These are phyloP conservation scores for Aspergillus panamensis DNA, from an alignment of 495 filamentous ascomycete species.

Conservation along the genomic window DNA sequence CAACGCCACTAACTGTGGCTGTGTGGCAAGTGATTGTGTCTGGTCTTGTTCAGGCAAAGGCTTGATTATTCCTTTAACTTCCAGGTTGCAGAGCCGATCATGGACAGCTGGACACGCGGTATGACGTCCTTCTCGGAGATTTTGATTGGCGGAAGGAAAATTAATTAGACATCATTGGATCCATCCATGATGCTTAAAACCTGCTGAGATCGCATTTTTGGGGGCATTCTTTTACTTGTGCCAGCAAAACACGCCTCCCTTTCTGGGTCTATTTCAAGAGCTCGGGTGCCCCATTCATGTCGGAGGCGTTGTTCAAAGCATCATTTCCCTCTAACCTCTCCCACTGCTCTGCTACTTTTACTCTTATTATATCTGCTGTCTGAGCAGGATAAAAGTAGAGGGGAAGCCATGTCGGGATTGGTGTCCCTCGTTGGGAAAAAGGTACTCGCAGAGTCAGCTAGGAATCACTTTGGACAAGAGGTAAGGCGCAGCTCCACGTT, in stretches of 20 bases:
- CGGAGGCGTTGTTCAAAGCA: not conserved
- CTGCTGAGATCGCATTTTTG: not conserved
- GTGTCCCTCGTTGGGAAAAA: constrained; percentile 61
- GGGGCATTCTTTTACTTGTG: not conserved
- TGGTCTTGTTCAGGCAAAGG: no score
- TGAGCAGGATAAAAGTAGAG: not conserved
- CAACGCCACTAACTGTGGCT: constrained; percentile 8
- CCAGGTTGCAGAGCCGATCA: not conserved
- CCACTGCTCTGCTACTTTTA: constrained; percentile 8
- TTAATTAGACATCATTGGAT: not conserved
- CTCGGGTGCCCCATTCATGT: not conserved
- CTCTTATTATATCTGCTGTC: not conserved
- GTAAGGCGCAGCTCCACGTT: constrained; percentile 37
- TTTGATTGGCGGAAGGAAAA: constrained; percentile 3
- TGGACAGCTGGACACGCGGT: constrained; percentile 2
- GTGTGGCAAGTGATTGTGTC: constrained; percentile 17
- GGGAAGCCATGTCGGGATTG: constrained; percentile 47
- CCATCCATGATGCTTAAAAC: not conserved
- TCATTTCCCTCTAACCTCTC: not conserved
- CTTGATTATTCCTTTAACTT: no score
- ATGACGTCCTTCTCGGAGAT: constrained; percentile 10
- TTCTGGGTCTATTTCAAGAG: not conserved
- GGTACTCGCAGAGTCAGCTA: constrained; percentile 60
- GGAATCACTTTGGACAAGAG: constrained; percentile 65
- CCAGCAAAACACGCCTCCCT: not conserved